Base-by-base conservation (phyloP, 2,329 filamentous ascomycete species). In the Nigrospora oryzae region DNA sequence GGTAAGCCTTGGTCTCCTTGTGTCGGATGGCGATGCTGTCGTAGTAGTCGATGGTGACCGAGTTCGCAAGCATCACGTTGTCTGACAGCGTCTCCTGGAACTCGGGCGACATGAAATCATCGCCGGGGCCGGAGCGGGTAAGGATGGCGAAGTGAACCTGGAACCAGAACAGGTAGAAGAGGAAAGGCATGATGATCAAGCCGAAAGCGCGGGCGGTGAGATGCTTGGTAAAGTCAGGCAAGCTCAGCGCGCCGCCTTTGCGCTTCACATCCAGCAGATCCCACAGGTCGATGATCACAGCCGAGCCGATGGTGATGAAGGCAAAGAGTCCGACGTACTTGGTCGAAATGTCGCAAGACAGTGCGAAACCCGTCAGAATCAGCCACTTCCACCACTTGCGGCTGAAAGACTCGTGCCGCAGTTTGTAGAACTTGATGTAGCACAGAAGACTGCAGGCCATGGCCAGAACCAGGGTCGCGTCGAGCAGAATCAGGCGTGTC, bases 321-420 rank as follows among this genome's bases (percentile, higher is more conserved):
- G 90, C 94, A 67, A 98, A 98, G 35, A 87, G 75, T 56, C 93
- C 93, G 47, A 98, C 90, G 55, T 98, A 98, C 73, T 98, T 98
- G 64, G 88, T 95, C 45, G 93, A 97, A 58, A 98, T 97, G 62
- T 96, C 93, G 63, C 91, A 97, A 62, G 90, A 96, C 62, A 98
- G 77, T 49, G 84, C 84, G 63, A 98, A 91, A 48, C 93, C 93
- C 8, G 93, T 98, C 57, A 97, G 69, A 50, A 98, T 81, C 48
- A 98, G 79, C 93, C 93, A 98, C 68, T 98, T 98, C 93, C 93
- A 98, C 93, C 93, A 98, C 70, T 98, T 97, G 50, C 89, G 81
- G 48, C 86, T 81, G 64, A 98, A 98, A 3, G 93, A 77, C 52
- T 83, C 77, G 57, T 97, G 90, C 55, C 93, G 81, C 54, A 91